A percentile compares a stretch with the other conserved stretches of the same genome.
These are phyloP conservation scores for Penicillium sp. DNA, from an alignment of 2,329 filamentous ascomycete genomes.

Conservation along the genomic window DNA sequence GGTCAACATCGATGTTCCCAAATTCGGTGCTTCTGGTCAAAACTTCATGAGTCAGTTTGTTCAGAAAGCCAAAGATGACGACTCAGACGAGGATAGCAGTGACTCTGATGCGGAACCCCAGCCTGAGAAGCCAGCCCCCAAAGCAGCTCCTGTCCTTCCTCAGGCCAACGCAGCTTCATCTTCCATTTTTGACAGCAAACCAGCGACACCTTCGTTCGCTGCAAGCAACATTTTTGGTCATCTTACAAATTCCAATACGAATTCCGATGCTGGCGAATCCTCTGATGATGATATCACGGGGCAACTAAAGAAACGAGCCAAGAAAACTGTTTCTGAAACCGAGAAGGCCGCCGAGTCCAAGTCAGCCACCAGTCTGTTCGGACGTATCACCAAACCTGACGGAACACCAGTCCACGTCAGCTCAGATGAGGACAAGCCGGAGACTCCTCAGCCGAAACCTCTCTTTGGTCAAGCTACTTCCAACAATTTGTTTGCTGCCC, in stretches of 20 bases:
- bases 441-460: slow-evolving; percentile 4
- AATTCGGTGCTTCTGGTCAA: slow-evolving; percentile 5
- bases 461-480: slow-evolving; percentile 8
- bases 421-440: slow-evolving; percentile 11
- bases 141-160: slow-evolving; percentile 4
- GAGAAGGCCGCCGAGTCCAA: neutral
- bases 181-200: slow-evolving; percentile 12
- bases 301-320: slow-evolving; percentile 7
- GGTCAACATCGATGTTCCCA: slow-evolving; percentile 12
- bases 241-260: slow-evolving; percentile 10
- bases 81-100: slow-evolving; percentile 8
- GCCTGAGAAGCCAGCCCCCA: slow-evolving; percentile 5
- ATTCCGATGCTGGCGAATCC: slow-evolving; percentile 8
- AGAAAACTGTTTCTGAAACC: neutral
- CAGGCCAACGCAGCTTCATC: neutral
- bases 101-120: slow-evolving; percentile 37
- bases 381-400: slow-evolving; percentile 10
- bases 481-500: neutral
- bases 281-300: slow-evolving; percentile 11
- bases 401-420: slow-evolving; percentile 13
- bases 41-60: slow-evolving; percentile 13
- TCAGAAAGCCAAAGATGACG: slow-evolving; percentile 12
- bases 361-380: slow-evolving; percentile 5
- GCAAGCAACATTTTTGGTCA: slow-evolving; percentile 13
- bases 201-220: slow-evolving; percentile 3